Base-by-base conservation (phyloP, 495 filamentous ascomycete genomes). In the Annulohypoxylon bovei region DNA sequence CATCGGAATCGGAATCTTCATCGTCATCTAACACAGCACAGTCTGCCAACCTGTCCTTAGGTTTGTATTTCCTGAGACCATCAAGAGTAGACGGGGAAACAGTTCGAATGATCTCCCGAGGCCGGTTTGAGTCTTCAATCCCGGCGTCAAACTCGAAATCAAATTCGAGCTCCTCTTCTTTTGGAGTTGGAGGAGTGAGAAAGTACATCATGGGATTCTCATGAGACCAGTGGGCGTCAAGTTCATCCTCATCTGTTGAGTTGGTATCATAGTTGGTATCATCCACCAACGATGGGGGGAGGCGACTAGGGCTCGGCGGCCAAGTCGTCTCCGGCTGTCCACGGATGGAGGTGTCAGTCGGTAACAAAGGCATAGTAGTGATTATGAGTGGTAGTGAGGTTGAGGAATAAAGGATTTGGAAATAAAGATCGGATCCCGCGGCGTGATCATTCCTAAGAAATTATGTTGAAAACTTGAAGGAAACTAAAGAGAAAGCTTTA, bases 101-200 rank as follows among this genome's bases (percentile, higher is more conserved):
- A 44, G 80, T 84, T 44, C 83, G 71, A 14, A 84, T 76, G 50
- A 82, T 77, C 12, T 74, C 71, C 11, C 74, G 46, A 7, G 79
- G 81, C 42, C 77, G 79, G 59, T 78, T 83, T 37, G 76, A 68
- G 67, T 85, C 81, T 65, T 84, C 83, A 65, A 85, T 85, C 20
- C 83, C 83, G 16, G 83, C 83, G 59, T 85, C 83, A 55, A 84
- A 84, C 37, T 84, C 81, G 57, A 84, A 83, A 54, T 84, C 71
- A 23, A 82, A 78, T 52, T 79, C 77, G 4, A 77, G 71, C 9
- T 76, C 77, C n/a, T 76, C 74, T 25, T 79, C 72, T 14, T 69
- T 65, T 0, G 74, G 70, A 0, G 79, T 76, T 1, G 78, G 73
- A 0, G 83, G 82, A 9, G 83, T 84, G n/a, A 84, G 76, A 65